A percentile compares a stretch with the other conserved stretches of the same genome.
Evolutionary conservation across 306 rosid genomes (phyloP).

Genomic region (Alnus glutinosa): DNA sequence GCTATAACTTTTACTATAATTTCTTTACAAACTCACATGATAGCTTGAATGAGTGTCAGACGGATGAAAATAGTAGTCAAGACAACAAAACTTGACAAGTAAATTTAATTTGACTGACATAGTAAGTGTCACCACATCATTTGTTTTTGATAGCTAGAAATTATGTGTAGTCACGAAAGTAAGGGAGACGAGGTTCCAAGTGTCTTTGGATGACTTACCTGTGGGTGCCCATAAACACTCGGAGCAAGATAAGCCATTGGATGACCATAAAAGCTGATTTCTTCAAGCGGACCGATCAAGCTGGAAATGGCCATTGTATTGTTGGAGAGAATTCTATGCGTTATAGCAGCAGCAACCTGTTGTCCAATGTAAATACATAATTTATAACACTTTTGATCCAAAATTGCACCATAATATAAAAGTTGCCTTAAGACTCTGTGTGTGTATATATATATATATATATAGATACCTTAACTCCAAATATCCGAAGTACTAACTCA

Average conservation of each 20-base stretch:
- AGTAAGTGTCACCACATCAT: too few relatives aligned
- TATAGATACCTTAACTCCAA: conserved; percentile 52
- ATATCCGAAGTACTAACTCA: conserved; percentile 24
- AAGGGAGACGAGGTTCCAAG: too few relatives aligned
- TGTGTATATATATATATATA: too few relatives aligned
- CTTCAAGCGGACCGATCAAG: conserved; percentile 62
- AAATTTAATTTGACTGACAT: too few relatives aligned
- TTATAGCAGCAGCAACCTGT: conserved; percentile 46
- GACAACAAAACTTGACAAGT: too few relatives aligned
- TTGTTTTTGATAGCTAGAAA: too few relatives aligned
- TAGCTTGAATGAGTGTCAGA: too few relatives aligned
- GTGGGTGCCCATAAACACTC: conserved; percentile 71
- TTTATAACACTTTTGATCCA: background rate
- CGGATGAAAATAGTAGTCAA: too few relatives aligned
- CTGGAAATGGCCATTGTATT: conserved; percentile 57
- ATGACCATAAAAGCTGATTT: conserved; percentile 62
- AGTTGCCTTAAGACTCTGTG: too few relatives aligned
- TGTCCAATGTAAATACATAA: background rate
- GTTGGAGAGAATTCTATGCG: conserved; percentile 42
- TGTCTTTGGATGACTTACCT: conserved; percentile 30
- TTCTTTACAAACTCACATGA: too few relatives aligned
- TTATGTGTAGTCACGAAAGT: too few relatives aligned
- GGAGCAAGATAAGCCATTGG: conserved; percentile 55
- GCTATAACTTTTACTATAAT: background rate
- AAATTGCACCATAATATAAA: too few relatives aligned